phyloP scores from a whole-genome alignment of 2,329 filamentous ascomycete species.

The Xylaria sp. region DNA sequence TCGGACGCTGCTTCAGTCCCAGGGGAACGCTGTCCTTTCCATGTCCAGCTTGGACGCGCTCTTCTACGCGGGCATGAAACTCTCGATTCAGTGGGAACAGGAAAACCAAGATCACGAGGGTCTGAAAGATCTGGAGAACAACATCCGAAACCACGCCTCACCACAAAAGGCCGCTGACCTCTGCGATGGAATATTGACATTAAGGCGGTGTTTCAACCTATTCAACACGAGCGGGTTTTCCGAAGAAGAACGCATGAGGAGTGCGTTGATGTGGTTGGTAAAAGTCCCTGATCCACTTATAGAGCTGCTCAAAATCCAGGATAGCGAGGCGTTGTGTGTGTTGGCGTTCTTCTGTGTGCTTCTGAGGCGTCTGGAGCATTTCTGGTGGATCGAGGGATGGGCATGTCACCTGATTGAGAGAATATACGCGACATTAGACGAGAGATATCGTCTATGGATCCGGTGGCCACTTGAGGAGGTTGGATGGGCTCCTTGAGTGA shows the following conservation, averaged over 20 bases:
- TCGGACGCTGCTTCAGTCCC: slow-evolving; percentile 47
- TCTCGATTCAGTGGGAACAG: slow-evolving; percentile 35
- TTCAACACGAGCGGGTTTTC: slow-evolving; percentile 28
- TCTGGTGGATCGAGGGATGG: slow-evolving; percentile 48
- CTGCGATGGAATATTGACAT: slow-evolving; percentile 29
- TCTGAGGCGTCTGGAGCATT: slow-evolving; percentile 43
- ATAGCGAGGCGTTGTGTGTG: slow-evolving; percentile 42
- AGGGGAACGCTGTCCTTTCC: slow-evolving; percentile 35
- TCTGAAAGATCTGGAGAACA: slow-evolving; percentile 39
- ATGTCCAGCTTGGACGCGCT: slow-evolving; percentile 44
- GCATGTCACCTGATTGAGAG: slow-evolving; percentile 43
- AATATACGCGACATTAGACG: slow-evolving; percentile 44
- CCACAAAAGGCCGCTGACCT: slow-evolving; percentile 32
- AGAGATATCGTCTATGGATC: slow-evolving; percentile 45
- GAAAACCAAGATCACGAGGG: slow-evolving; percentile 38
- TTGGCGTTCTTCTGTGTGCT: slow-evolving; percentile 47
- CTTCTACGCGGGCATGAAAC: slow-evolving; percentile 43
- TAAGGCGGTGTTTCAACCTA: slow-evolving; percentile 39
- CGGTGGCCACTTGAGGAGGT: slow-evolving; percentile 47
- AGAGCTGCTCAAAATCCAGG: slow-evolving; percentile 37
- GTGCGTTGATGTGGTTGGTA: slow-evolving; percentile 42
- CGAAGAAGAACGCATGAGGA: slow-evolving; percentile 40
- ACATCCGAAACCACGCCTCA: slow-evolving; percentile 31
- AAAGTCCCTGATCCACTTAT: slow-evolving; percentile 38
- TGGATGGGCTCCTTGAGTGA: slow-evolving; percentile 41